phyloP scores from a whole-genome alignment of 345 rosid species.

The Reutealis trisperma region DNA sequence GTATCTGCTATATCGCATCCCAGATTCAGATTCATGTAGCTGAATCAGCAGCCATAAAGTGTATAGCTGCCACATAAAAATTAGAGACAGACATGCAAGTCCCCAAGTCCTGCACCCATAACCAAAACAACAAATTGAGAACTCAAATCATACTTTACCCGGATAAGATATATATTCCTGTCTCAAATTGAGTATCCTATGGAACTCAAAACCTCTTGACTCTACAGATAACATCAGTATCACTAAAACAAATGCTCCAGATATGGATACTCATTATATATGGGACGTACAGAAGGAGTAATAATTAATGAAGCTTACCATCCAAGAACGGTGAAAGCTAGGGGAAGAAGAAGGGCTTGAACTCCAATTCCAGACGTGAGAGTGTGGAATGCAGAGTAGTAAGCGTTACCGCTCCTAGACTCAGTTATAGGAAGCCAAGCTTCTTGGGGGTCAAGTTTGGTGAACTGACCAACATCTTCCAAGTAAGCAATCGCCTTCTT shows the following conservation, averaged over 20 bases:
- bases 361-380: conserved; percentile 54
- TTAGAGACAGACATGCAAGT: conserved; percentile 37
- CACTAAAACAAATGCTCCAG: too few relatives aligned
- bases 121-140: background rate
- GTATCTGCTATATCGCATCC: conserved; percentile 58
- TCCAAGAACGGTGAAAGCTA: conserved; percentile 53
- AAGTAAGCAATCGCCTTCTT: conserved; percentile 48
- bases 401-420: conserved; percentile 57
- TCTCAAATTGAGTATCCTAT: too few relatives aligned
- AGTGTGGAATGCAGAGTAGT: conserved; percentile 56
- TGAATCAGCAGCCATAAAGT: conserved; percentile 57
- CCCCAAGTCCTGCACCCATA: conserved; percentile 59
- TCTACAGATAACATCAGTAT: too few relatives aligned
- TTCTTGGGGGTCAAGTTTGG: conserved; percentile 53
- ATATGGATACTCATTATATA: too few relatives aligned
- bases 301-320: conserved; percentile 32
- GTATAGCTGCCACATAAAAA: conserved; percentile 61
- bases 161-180: too few relatives aligned
- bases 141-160: too few relatives aligned
- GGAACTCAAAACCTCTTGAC: too few relatives aligned
- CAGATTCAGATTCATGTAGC: conserved; percentile 53
- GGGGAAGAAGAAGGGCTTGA: conserved; percentile 66
- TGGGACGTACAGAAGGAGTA: too few relatives aligned
- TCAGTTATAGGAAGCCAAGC: conserved; percentile 71
- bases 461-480: conserved; percentile 52